A percentile compares a stretch with the other conserved stretches of the same genome.
phyloP scores from a whole-genome alignment of 1,139 yeast species.

The Spathaspora sp. region DNA sequence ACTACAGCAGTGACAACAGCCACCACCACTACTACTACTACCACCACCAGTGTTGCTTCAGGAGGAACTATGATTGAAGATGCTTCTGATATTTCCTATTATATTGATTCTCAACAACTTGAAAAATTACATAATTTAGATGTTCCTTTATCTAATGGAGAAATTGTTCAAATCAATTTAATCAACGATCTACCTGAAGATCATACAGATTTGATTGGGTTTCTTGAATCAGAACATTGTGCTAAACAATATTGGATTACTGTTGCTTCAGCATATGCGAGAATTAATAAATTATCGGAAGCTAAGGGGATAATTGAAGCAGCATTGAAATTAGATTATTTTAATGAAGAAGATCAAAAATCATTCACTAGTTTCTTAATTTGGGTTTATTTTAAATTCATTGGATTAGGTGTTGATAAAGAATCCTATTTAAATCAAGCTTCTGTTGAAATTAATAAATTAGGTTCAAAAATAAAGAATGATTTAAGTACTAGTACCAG shows the following conservation, averaged over 20 bases:
- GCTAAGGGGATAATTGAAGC: constrained; percentile 63
- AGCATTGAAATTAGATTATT: constrained; percentile 48
- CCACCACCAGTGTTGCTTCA: background rate
- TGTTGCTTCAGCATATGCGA: constrained; percentile 78
- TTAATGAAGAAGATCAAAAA: constrained; percentile 48
- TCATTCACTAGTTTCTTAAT: constrained; percentile 63
- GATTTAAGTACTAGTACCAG: constrained; percentile 16
- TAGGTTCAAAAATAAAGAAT: constrained; percentile 16
- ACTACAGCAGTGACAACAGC: background rate
- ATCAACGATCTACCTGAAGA: constrained; percentile 79
- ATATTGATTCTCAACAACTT: constrained; percentile 32
- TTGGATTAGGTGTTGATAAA: constrained; percentile 26
- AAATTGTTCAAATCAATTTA: constrained; percentile 67
- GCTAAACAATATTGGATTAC: constrained; percentile 79
- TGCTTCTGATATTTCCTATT: constrained; percentile 35
- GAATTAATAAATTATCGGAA: constrained; percentile 56
- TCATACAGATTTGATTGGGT: constrained; percentile 74
- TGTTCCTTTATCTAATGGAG: constrained; percentile 69
- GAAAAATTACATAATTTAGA: constrained; percentile 46
- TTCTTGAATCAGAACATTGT: constrained; percentile 78
- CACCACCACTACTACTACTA: background rate
- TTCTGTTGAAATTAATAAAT: constrained; percentile 18
- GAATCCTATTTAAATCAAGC: constrained; percentile 25
- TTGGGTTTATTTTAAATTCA: constrained; percentile 64
- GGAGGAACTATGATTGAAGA: constrained; percentile 24